Evolutionary conservation across 2,329 filamentous ascomycete genomes (phyloP).

Genomic region (Zymoseptoria tritici): DNA sequence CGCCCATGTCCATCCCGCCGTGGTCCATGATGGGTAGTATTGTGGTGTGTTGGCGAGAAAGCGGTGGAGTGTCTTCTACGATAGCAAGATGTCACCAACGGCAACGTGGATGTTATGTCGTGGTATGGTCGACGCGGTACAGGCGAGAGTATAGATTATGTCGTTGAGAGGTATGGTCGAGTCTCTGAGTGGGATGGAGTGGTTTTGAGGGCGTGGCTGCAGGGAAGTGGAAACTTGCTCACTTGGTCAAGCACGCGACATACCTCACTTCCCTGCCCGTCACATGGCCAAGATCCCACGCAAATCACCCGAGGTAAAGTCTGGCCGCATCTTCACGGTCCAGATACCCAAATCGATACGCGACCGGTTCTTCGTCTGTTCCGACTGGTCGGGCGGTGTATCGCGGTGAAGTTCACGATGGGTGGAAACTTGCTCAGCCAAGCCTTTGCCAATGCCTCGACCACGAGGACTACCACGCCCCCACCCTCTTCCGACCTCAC

Average conservation of each 20-base stretch:
- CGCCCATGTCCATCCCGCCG: not conserved
- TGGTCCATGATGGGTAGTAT: not conserved
- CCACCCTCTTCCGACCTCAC: too few relatives aligned
- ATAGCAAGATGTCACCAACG: not conserved
- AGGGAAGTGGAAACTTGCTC: slow-evolving; percentile 1
- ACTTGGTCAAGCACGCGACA: not conserved
- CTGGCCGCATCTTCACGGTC: not conserved
- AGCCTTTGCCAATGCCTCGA: not conserved
- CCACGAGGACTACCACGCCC: not conserved
- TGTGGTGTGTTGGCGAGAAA: not conserved
- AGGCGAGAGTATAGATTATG: too few relatives aligned
- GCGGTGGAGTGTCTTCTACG: not conserved
- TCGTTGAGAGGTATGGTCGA: not conserved
- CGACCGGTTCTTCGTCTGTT: not conserved
- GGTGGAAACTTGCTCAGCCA: not conserved
- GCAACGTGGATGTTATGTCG: not conserved
- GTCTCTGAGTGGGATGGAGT: not conserved
- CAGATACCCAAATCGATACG: not conserved
- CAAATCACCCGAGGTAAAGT: not conserved
- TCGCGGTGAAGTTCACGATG: not conserved
- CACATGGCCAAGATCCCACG: not conserved
- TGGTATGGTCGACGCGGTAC: too few relatives aligned
- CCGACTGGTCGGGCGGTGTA: not conserved
- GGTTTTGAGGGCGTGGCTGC: not conserved
- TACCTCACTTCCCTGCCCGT: not conserved